Percentiles rank a stretch among this genome's conserved stretches.
Evolutionary conservation across 2,329 filamentous ascomycete species (phyloP).

Genomic region (Thelonectria olida): DNA sequence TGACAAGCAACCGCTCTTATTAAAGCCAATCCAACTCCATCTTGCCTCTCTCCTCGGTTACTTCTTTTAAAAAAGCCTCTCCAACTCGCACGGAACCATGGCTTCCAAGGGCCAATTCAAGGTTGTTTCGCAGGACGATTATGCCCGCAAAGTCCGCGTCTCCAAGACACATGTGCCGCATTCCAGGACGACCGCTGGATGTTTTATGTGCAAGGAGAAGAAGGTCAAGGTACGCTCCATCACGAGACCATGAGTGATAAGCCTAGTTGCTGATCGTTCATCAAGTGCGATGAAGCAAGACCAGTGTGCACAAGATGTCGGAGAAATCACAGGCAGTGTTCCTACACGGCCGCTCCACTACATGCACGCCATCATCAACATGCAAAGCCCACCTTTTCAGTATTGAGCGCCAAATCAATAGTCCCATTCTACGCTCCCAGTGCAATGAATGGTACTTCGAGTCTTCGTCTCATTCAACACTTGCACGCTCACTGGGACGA

Average conservation of each 20-base stretch:
- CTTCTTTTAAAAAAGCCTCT: conserved; percentile 6
- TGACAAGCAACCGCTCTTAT: not conserved
- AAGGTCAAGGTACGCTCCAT: conserved; percentile 13
- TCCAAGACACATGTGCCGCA: not conserved
- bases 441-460: conserved; percentile 5
- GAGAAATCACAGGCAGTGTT: conserved; percentile 5
- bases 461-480: conserved; percentile 4
- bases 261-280: no score
- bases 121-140: conserved; percentile 1
- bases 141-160: not conserved
- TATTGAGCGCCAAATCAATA: not conserved
- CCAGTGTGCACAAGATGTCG: conserved; percentile 2
- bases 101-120: not conserved
- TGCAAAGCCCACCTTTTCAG: not conserved
- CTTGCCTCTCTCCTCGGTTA: conserved; percentile 4
- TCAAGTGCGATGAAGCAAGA: conserved; percentile 14
- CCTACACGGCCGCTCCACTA: not conserved
- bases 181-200: conserved; percentile 6
- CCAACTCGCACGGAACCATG: not conserved
- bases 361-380: not conserved
- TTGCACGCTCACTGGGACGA: conserved; percentile 3
- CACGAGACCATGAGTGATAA: not conserved
- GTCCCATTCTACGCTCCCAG: conserved; percentile 2
- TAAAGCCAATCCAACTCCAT: not conserved
- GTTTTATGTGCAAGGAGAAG: conserved; percentile 15